Percentiles rank a stretch among this genome's conserved stretches.
These are phyloP conservation scores for Corynespora cassiicola DNA, from an alignment of 2,329 filamentous ascomycete genomes.

Conservation along the genomic window DNA sequence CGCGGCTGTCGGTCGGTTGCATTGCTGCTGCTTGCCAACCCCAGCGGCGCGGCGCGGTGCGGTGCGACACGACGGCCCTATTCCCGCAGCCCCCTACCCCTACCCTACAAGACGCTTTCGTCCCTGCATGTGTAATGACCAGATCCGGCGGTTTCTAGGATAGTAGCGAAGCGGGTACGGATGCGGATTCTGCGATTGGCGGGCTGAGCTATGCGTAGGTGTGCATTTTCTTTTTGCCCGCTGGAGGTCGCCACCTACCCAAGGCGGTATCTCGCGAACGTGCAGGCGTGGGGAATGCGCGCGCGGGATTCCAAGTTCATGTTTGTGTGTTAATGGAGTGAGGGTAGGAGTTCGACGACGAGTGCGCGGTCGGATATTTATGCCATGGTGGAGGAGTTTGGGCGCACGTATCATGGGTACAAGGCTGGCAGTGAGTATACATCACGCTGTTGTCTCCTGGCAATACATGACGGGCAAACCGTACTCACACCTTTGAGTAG, in stretches of 20 bases:
- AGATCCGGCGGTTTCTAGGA: slow-evolving; percentile 10
- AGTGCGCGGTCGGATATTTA: slow-evolving; percentile 18
- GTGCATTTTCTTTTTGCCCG: background rate
- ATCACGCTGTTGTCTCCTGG: background rate
- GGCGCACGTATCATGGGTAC: slow-evolving; percentile 25
- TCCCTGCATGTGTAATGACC: too few species aligned
- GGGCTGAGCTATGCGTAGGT: slow-evolving; percentile 25
- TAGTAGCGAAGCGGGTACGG: slow-evolving; percentile 12
- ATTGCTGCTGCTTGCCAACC: too few species aligned
- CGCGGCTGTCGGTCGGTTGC: too few species aligned
- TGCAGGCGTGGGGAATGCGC: too few species aligned
- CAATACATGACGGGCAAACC: background rate
- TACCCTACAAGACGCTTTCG: too few species aligned
- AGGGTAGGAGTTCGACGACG: slow-evolving; percentile 17
- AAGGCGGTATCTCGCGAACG: too few species aligned
- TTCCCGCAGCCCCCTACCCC: too few species aligned
- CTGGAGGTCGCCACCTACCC: background rate
- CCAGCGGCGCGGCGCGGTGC: too few species aligned
- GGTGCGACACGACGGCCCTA: too few species aligned
- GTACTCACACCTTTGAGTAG: too few species aligned
- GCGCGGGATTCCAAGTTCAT: background rate
- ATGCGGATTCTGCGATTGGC: slow-evolving; percentile 19
- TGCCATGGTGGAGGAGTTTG: slow-evolving; percentile 18
- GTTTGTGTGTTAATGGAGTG: background rate
- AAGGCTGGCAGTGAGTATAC: slow-evolving; percentile 24